phyloP scores from a whole-genome alignment of 768 basidiomycete genomes.

The Boletus reticuloceps region DNA sequence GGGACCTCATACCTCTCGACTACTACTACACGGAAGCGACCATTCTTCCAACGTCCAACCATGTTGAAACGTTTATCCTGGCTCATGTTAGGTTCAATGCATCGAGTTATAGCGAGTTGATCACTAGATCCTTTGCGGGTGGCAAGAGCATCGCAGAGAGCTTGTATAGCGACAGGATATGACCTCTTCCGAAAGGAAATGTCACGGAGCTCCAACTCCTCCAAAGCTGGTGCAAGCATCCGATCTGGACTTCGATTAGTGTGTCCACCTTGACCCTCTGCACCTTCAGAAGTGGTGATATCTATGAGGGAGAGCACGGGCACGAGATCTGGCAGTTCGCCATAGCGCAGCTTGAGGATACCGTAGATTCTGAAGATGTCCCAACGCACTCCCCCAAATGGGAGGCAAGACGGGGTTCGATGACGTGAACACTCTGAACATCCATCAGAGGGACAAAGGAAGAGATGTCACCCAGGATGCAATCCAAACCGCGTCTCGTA shows the following conservation, averaged over 20 bases:
- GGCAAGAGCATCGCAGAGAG: neutral
- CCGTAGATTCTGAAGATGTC: neutral
- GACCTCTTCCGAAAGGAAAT: too few relatives aligned
- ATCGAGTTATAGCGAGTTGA: neutral
- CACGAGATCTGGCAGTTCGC: neutral
- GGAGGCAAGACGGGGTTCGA: neutral
- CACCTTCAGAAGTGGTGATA: too few relatives aligned
- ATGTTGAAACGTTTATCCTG: too few relatives aligned
- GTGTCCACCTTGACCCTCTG: too few relatives aligned
- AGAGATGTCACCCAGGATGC: neutral
- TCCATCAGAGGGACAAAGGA: neutral
- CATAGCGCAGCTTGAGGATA: neutral
- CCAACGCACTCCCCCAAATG: too few relatives aligned
- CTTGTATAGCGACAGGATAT: neutral
- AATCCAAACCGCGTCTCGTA: too few relatives aligned
- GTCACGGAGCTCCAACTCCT: neutral
- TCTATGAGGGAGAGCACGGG: neutral
- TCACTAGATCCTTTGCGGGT: neutral
- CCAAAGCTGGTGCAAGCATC: neutral
- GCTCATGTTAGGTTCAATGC: neutral
- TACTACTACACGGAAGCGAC: neutral
- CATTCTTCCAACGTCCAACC: neutral
- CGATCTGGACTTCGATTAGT: neutral
- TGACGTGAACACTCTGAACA: neutral
- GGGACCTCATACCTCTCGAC: neutral